phyloP scores from a whole-genome alignment of 257 asterid species.

The Solanum neorickii region DNA sequence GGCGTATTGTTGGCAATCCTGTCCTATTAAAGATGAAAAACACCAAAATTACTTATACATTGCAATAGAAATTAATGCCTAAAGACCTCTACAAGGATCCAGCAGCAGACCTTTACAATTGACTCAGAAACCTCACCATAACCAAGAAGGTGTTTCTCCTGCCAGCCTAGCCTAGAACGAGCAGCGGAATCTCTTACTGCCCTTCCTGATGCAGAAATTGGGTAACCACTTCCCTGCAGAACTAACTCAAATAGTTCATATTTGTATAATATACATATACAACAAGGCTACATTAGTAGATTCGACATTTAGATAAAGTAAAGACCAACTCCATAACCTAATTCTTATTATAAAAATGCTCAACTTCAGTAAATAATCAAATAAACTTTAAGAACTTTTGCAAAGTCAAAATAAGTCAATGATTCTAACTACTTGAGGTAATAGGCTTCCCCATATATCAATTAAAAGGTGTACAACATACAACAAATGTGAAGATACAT shows the following conservation, averaged over 20 bases:
- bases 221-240: too few species aligned
- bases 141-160: slow-evolving; percentile 44
- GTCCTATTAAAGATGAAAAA: slow-evolving; percentile 31
- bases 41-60: not conserved
- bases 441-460: too few species aligned
- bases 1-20: slow-evolving; percentile 34
- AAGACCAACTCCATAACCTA: not conserved
- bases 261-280: too few species aligned
- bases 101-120: slow-evolving; percentile 25
- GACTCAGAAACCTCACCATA: slow-evolving; percentile 52
- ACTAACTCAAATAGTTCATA: too few species aligned
- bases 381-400: too few species aligned
- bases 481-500: too few species aligned
- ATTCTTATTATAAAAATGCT: not conserved
- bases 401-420: too few species aligned
- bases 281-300: not conserved
- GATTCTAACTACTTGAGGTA: too few species aligned
- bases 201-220: too few species aligned
- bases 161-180: slow-evolving; percentile 53
- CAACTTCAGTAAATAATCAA: too few species aligned
- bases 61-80: not conserved
- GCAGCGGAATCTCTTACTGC: too few species aligned
- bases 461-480: too few species aligned
- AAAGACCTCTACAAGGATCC: not conserved
- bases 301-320: not conserved